These are phyloP conservation scores for Desmodesmus armatus DNA, from an alignment of 139 green algal species.

Conservation along the genomic window DNA sequence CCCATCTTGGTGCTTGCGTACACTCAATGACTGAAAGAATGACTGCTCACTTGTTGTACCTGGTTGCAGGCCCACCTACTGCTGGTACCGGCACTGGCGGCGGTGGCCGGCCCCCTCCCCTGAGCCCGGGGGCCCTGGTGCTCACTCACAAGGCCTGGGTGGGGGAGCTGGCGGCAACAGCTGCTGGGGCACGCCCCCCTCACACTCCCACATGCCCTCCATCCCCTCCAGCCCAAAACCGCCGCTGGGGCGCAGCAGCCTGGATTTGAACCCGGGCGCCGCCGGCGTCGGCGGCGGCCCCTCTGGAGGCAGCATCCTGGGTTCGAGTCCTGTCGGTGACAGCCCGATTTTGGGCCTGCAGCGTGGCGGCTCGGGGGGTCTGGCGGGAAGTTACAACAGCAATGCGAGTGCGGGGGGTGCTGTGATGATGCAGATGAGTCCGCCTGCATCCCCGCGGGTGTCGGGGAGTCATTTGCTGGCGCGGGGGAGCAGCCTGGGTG, in stretches of 20 bases:
- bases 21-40: too few relatives aligned
- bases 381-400: too few relatives aligned
- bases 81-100: neutral
- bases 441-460: slow-evolving; percentile 13
- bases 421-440: slow-evolving; percentile 20
- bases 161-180: neutral
- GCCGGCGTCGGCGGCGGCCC: neutral
- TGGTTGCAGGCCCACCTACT: neutral
- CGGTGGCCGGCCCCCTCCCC: neutral
- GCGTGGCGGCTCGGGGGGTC: neutral
- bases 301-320: neutral
- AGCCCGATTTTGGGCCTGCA: neutral
- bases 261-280: neutral
- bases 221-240: slow-evolving; percentile 36
- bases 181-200: neutral
- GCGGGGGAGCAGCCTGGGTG: neutral
- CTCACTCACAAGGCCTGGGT: neutral
- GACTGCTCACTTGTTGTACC: too few relatives aligned
- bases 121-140: neutral
- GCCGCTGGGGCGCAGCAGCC: slow-evolving; percentile 6
- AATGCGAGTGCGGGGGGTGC: too few relatives aligned
- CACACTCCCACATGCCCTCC: neutral
- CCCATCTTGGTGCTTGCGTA: too few relatives aligned
- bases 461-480: neutral
- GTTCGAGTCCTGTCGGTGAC: neutral